Evolutionary conservation across 306 rosid species (phyloP).

Genomic region (Casuarina equisetifolia): DNA sequence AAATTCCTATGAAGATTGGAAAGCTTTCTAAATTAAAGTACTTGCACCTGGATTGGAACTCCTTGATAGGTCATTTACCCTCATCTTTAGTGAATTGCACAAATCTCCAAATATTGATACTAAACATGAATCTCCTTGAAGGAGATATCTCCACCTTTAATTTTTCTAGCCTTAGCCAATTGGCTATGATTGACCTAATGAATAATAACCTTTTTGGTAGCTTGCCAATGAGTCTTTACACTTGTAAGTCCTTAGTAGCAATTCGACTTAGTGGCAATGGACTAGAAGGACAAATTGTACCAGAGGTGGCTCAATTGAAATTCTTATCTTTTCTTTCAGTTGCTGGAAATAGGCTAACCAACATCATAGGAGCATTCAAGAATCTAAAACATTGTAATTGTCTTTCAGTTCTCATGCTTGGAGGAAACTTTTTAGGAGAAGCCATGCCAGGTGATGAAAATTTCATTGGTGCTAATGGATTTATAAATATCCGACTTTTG

Average conservation of each 20-base stretch:
- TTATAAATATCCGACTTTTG: background rate
- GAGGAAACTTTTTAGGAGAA: background rate
- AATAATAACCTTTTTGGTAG: too few relatives aligned
- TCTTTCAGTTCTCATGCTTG: background rate
- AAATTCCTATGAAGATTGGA: too few relatives aligned
- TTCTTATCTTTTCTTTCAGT: conserved; percentile 8
- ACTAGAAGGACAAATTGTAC: background rate
- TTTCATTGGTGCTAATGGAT: background rate
- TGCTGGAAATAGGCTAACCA: background rate
- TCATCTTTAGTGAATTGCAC: too few relatives aligned
- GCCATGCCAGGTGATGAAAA: background rate
- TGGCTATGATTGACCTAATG: rapidly evolving
- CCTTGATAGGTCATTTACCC: too few relatives aligned
- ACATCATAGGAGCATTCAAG: conserved; percentile 4
- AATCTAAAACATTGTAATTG: background rate
- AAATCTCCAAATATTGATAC: too few relatives aligned
- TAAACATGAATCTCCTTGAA: background rate
- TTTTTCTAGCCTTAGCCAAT: too few relatives aligned
- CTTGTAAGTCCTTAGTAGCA: too few relatives aligned
- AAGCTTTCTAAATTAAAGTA: too few relatives aligned
- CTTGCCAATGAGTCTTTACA: too few relatives aligned
- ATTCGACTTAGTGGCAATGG: too few relatives aligned
- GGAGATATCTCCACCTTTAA: too few relatives aligned
- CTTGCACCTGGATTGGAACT: too few relatives aligned
- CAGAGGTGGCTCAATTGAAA: background rate